Evolutionary conservation across 2,329 filamentous ascomycete genomes (phyloP).

Genomic region (Xylaria arbuscula): DNA sequence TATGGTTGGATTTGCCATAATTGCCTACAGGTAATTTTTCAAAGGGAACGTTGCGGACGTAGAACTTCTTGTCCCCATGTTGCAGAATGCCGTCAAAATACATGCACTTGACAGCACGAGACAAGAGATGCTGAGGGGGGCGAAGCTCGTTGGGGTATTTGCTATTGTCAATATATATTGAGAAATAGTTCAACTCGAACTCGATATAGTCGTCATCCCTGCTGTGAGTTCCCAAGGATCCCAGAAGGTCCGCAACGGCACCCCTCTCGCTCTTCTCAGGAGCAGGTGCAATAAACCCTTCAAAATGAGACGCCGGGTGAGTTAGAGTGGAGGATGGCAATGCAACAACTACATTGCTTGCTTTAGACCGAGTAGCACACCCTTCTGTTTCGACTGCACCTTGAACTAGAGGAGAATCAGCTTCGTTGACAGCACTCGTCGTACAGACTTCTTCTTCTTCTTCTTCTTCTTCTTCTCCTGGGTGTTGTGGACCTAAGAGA

Average conservation of each 20-base stretch:
- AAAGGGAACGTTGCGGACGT: constrained; percentile 68
- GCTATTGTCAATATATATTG: constrained; percentile 61
- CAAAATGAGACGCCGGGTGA: constrained; percentile 45
- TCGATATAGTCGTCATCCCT: constrained; percentile 55
- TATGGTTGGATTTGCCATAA: constrained; percentile 63
- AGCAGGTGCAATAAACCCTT: constrained; percentile 45
- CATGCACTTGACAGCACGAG: constrained; percentile 52
- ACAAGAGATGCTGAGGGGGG: constrained; percentile 64
- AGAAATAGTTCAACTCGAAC: constrained; percentile 67
- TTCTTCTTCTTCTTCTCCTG: background rate
- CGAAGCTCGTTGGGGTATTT: constrained; percentile 62
- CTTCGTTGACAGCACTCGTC: background rate
- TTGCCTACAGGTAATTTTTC: constrained; percentile 71
- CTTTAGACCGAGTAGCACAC: background rate
- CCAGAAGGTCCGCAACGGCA: constrained; percentile 51
- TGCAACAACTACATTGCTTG: constrained; percentile 33
- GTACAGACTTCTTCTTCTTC: background rate
- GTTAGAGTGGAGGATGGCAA: constrained; percentile 44
- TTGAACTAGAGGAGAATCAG: background rate
- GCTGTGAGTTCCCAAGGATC: constrained; percentile 18
- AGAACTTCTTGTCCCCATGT: constrained; percentile 56
- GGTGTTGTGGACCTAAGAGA: background rate
- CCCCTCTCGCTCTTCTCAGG: constrained; percentile 45
- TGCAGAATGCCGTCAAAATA: constrained; percentile 72
- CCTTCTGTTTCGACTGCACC: background rate